Conservation (phyloP, 371 early-diverging fungal species). For the Lichtheimia corymbifera region DNA sequence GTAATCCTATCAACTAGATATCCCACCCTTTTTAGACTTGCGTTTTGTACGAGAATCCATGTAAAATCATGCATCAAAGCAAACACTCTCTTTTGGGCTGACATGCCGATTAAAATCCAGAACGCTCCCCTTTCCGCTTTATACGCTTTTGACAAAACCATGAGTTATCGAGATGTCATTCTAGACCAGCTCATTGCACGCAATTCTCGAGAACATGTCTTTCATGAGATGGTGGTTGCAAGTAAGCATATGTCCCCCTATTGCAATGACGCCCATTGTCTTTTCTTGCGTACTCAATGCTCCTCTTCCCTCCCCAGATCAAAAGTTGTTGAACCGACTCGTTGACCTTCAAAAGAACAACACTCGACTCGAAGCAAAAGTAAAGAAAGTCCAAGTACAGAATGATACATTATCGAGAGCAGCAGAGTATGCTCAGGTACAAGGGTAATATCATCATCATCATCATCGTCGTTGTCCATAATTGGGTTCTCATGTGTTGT, state of each 20-base stretch:
- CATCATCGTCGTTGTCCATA: not conserved
- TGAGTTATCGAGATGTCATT: conserved; percentile 8
- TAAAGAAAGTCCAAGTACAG: conserved; percentile 7
- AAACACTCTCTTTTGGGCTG: no score
- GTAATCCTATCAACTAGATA: no score
- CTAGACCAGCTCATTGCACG: conserved; percentile 20
- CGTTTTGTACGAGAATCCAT: no score
- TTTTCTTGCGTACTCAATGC: not conserved
- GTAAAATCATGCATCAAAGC: no score
- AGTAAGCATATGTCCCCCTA: conserved; percentile 18
- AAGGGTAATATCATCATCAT: conserved; percentile 9
- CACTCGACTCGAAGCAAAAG: conserved; percentile 13
- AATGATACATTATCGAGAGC: conserved; percentile 4
- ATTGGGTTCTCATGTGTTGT: conserved; percentile 1
- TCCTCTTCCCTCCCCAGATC: conserved; percentile 20
- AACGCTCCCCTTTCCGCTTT: no score
- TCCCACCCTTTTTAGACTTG: no score
- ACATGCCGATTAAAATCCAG: no score
- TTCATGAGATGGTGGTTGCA: conserved; percentile 27
- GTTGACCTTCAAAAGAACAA: conserved; percentile 25
- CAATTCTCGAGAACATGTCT: conserved; percentile 21
- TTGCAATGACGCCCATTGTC: not conserved
- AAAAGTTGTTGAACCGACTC: conserved; percentile 25
- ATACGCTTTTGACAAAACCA: not conserved
- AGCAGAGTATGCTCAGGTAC: conserved; percentile 9